These are phyloP conservation scores for Fonsecaea multimorphosa DNA, from an alignment of 2,329 filamentous ascomycete species.

Conservation along the genomic window DNA sequence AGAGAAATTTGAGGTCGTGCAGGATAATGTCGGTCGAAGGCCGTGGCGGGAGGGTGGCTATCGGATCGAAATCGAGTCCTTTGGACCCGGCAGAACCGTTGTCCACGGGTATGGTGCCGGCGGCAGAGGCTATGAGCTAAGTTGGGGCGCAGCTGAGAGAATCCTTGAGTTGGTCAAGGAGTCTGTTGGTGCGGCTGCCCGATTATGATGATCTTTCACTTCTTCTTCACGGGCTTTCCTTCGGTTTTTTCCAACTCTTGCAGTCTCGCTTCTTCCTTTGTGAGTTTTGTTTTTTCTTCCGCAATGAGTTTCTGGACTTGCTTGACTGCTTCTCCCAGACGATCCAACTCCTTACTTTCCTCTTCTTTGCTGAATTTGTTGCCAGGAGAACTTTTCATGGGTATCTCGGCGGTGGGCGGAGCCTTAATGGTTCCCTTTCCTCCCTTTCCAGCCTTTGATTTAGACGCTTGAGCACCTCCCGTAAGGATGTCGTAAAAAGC, in stretches of 20 bases:
- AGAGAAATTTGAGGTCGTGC: conserved; percentile 51
- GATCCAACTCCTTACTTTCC: conserved; percentile 69
- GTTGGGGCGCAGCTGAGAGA: conserved; percentile 61
- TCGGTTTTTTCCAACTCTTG: conserved; percentile 58
- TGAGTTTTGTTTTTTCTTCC: conserved; percentile 67
- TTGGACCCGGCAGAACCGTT: conserved; percentile 42
- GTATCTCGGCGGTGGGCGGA: conserved; percentile 76
- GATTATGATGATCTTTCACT: conserved; percentile 27
- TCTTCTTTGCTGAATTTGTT: conserved; percentile 77
- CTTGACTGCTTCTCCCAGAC: conserved; percentile 66
- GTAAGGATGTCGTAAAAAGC: conserved; percentile 85
- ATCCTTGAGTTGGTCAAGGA: conserved; percentile 34
- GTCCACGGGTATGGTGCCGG: conserved; percentile 67
- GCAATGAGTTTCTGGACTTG: conserved; percentile 67
- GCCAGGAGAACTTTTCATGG: conserved; percentile 67
- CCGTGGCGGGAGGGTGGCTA: conserved; percentile 55
- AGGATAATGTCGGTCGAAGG: conserved; percentile 55
- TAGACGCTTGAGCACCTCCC: conserved; percentile 64
- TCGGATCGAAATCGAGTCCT: conserved; percentile 60
- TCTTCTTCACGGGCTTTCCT: conserved; percentile 39
- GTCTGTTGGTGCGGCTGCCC: conserved; percentile 11
- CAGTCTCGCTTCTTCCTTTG: conserved; percentile 66
- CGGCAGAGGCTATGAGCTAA: conserved; percentile 67
- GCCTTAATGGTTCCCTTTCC: conserved; percentile 56
- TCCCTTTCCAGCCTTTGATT: conserved; percentile 56